A percentile compares a stretch with the other conserved stretches of the same genome.
Evolutionary conservation across 208 protist species (phyloP).

Genomic region (Trypanosoma rangeli): DNA sequence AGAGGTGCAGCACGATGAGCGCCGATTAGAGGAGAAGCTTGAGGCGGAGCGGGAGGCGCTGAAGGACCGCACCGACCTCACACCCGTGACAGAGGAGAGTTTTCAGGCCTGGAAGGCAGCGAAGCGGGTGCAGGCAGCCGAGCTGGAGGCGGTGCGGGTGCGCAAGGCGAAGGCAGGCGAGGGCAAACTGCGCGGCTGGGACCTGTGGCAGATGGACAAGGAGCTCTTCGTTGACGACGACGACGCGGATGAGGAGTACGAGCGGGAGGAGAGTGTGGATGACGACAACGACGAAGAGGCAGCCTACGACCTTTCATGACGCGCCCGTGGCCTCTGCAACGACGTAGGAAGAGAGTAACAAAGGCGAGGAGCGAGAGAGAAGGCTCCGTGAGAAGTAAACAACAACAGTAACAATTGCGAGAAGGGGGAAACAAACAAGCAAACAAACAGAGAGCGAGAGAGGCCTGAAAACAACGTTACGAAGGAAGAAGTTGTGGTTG

Average conservation of each 20-base stretch:
- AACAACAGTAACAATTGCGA: not conserved
- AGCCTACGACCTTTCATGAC: constrained; percentile 71
- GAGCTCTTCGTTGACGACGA: constrained; percentile 86
- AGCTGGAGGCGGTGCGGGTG: constrained; percentile 63
- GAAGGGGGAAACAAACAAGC: not conserved
- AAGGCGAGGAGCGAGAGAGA: not conserved
- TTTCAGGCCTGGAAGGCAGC: constrained; percentile 79
- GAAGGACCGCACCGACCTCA: constrained; percentile 68
- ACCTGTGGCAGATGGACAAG: constrained; percentile 85
- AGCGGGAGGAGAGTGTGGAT: constrained; percentile 57
- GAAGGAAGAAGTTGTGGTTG: not conserved
- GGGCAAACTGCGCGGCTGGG: constrained; percentile 76
- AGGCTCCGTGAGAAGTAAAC: not conserved
- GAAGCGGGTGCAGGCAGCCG: constrained; percentile 65
- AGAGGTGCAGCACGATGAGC: constrained; percentile 78
- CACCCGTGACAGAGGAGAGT: constrained; percentile 74
- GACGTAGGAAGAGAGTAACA: not conserved
- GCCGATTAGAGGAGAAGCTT: constrained; percentile 82
- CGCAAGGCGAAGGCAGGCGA: constrained; percentile 67
- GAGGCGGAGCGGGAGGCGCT: constrained; percentile 86
- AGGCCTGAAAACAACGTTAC: not conserved
- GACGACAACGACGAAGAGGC: constrained; percentile 47
- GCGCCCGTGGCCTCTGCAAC: not conserved
- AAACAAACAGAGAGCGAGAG: not conserved
- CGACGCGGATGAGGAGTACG: constrained; percentile 77